Evolutionary conservation across 2,329 filamentous ascomycete genomes (phyloP).

Genomic region (Alternaria burnsii): DNA sequence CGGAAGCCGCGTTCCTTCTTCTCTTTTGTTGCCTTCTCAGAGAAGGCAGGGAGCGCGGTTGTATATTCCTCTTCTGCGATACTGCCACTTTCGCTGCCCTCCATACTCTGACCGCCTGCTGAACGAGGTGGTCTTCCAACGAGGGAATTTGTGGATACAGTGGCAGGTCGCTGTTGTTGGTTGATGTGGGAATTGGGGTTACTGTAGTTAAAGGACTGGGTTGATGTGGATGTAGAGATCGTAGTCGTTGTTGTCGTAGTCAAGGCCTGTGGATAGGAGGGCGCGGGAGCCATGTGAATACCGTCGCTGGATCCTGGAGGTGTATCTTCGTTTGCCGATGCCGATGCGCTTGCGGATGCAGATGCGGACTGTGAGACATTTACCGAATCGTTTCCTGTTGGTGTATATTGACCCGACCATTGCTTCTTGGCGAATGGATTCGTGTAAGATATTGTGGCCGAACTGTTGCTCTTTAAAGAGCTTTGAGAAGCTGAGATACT

Average conservation of each 20-base stretch:
- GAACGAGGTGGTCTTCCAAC: constrained; percentile 36
- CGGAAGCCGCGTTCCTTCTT: constrained; percentile 52
- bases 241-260: constrained; percentile 36
- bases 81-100: constrained; percentile 49
- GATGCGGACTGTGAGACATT: constrained; percentile 40
- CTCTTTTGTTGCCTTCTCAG: constrained; percentile 44
- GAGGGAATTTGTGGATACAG: constrained; percentile 30
- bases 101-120: constrained; percentile 35
- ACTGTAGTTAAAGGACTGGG: constrained; percentile 26
- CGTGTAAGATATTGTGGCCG: constrained; percentile 30
- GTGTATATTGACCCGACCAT: constrained; percentile 33
- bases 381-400: constrained; percentile 36
- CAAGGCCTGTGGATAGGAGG: constrained; percentile 41
- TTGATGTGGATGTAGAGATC: constrained; percentile 15
- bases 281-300: constrained; percentile 44
- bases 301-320: constrained; percentile 50
- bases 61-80: constrained; percentile 49
- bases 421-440: constrained; percentile 38
- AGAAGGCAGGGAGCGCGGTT: constrained; percentile 49
- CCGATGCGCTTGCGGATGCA: constrained; percentile 42
- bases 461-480: constrained; percentile 42
- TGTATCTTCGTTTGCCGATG: constrained; percentile 47
- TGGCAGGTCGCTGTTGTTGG: constrained; percentile 23
- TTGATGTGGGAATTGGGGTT: constrained; percentile 43
- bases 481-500: constrained; percentile 47